Base-by-base conservation (phyloP, 257 asterid species). In the Forsythia suspensa region DNA sequence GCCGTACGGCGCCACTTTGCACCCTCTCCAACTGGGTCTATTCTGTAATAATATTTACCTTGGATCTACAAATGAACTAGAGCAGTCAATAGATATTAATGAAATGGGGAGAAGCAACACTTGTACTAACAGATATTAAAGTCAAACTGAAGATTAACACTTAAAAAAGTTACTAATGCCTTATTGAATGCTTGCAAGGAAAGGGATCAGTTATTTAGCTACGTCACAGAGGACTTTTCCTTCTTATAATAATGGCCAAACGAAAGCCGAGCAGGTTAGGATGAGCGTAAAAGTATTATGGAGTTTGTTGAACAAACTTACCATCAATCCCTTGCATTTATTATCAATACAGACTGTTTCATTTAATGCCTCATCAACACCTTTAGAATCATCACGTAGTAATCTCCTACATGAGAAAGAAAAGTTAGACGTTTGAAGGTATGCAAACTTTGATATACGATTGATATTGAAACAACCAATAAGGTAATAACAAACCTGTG, bases 281-380 rank as follows among this genome's bases (percentile, higher is more conserved):
- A 63, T 65, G 71, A 40, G 66, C 66, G 77, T 59, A 52, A 24
- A 38, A 18, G 16, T 74, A 42, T 36, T 36, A 73, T 21, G 18
- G 42, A 36, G 76, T 41, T 41, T 66, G 80, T 44, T 18, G 38
- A 52, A 41, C 34, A 71, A 69, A 70, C 92, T 91, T 69, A 91
- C 96, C 3, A 86, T 90, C 81, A 89, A 81, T 59, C 96, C 96
- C 73, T 76, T 18, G 82, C 96, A 91, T 66, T 73, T 80, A 71
- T 79, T 70, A 44, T 82, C 81, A 69, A 89, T 77, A 59, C 96
- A 91, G 73, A 89, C 87, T 55, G 92, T 89, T 86, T 91, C 96
- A 79, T 91, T 91, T 63, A 91, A 72, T 83, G 94, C 90, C 87
- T 91, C 96, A 6, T 59, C 94, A 73, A 91, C 96, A 52, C 96